Evolutionary conservation across 768 basidiomycete genomes (phyloP), one percentile per base, ranked within the genome.

Genomic region (Psilocybe tampanensis): DNA sequence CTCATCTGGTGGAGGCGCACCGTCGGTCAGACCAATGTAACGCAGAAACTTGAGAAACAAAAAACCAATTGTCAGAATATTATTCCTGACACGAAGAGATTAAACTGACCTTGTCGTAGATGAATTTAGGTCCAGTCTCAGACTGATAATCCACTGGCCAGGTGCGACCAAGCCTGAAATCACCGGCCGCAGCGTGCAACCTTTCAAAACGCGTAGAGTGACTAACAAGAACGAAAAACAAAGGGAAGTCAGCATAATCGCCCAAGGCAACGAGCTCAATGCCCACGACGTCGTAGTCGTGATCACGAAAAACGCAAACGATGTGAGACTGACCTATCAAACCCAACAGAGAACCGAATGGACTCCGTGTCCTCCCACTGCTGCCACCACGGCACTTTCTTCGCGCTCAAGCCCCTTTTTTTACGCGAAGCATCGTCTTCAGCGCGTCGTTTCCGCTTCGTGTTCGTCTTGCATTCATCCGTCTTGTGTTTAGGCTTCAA

Each of bases 101-200:
- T n/a, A n/a, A n/a, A n/a, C n/a, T n/a, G 65, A 90, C 90, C 70
- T 85, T 81, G 60, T 90, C 86, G 85, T 88, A 92, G 15, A 87
- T 72, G 39, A 73, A 69, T 42, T 67, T 65, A 9, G 78, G 71
- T n/a, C 76, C 74, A 12, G 72, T 73, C 50, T 72, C 69, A n/a
- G 62, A 64, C 26, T 29, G 65, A 42, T 41, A 63, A 57, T 36
- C 66, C 56, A 55, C 17, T 2, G 80, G 80, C 79, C 80, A 80
- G 2, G 64, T 56, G 12, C 77, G 66, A 24, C 72, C 71, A 44
- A 58, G 70, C 26, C 70, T 74, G 61, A 92, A 92, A 56, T 90
- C 87, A 2, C 62, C 56, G 2, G 83, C 82, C 1, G 84, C 87
- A 58, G 84, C 78, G 54, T 77, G 76, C 19, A 92, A 70, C 34